A percentile compares a stretch with the other conserved stretches of the same genome.
Evolutionary conservation across 352 stramenopile genomes (phyloP).

Genomic region (Pythium utonaiense): DNA sequence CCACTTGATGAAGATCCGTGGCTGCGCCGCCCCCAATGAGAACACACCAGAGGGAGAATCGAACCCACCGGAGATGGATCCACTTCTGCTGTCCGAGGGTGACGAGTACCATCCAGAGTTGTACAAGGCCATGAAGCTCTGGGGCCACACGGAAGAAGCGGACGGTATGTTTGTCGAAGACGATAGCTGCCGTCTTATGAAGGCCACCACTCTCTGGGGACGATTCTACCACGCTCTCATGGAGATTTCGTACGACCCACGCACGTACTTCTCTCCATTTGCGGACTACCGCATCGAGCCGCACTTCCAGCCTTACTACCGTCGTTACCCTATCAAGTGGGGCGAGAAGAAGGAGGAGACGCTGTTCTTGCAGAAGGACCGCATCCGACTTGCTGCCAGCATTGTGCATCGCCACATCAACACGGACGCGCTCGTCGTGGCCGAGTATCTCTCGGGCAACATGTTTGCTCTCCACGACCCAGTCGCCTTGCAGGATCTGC

Average conservation of each 20-base stretch:
- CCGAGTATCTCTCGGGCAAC: conserved; percentile 50
- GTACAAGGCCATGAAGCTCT: conserved; percentile 43
- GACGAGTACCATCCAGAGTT: conserved; percentile 64
- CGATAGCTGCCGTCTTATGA: conserved; percentile 31
- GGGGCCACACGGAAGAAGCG: conserved; percentile 74
- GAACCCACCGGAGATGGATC: conserved; percentile 69
- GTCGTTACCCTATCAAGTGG: conserved; percentile 77
- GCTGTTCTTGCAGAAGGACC: conserved; percentile 78
- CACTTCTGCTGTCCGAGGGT: conserved; percentile 57
- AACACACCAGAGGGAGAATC: conserved; percentile 25
- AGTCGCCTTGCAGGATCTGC: conserved; percentile 64
- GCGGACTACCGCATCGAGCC: conserved; percentile 72
- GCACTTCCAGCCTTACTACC: conserved; percentile 76
- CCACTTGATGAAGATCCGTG: conserved; percentile 52
- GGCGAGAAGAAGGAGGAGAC: conserved; percentile 65
- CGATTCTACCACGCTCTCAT: conserved; percentile 62
- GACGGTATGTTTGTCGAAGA: conserved; percentile 61
- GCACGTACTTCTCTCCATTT: conserved; percentile 80
- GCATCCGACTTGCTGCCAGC: conserved; percentile 61
- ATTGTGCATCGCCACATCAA: conserved; percentile 83
- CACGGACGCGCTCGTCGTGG: conserved; percentile 54
- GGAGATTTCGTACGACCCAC: conserved; percentile 62
- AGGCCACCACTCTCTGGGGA: conserved; percentile 13
- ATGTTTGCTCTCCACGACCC: conserved; percentile 89
- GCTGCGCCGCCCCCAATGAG: conserved; percentile 27